Conservation (phyloP, 2,329 filamentous ascomycete species). For the Trichophyton rubrum region DNA sequence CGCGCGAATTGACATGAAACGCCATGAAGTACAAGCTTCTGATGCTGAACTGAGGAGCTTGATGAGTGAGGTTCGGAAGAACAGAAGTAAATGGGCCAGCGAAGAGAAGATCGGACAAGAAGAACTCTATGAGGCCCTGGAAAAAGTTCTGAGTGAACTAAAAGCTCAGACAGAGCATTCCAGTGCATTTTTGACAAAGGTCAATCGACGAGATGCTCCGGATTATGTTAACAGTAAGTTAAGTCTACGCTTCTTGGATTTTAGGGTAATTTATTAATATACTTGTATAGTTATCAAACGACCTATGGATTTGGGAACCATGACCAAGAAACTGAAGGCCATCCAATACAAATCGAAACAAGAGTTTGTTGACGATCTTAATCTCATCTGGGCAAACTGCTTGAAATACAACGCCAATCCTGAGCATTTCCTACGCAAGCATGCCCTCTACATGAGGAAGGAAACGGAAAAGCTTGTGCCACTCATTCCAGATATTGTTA, state of each 20-base stretch:
- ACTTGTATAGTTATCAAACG: slow-evolving; percentile 64
- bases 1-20: slow-evolving; percentile 84
- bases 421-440: slow-evolving; percentile 73
- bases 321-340: slow-evolving; percentile 93
- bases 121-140: slow-evolving; percentile 89
- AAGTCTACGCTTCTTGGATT: not conserved
- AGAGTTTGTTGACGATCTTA: slow-evolving; percentile 87
- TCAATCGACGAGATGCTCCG: slow-evolving; percentile 93
- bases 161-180: slow-evolving; percentile 97
- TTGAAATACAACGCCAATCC: slow-evolving; percentile 89
- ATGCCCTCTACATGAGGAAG: slow-evolving; percentile 92
- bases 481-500: slow-evolving; percentile 81
- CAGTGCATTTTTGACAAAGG: slow-evolving; percentile 82
- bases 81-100: slow-evolving; percentile 96
- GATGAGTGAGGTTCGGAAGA: slow-evolving; percentile 96
- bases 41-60: slow-evolving; percentile 83
- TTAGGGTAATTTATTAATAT: not conserved
- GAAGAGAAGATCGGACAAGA: slow-evolving; percentile 97
- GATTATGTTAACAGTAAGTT: slow-evolving; percentile 81
- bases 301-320: slow-evolving; percentile 92
- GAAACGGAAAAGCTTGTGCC: slow-evolving; percentile 95
- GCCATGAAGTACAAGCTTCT: slow-evolving; percentile 77
- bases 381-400: slow-evolving; percentile 95
- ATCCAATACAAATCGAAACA: slow-evolving; percentile 75
- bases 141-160: slow-evolving; percentile 92